Conservation (phyloP, 2,329 filamentous ascomycete species). For the Neoarthrinium moseri region DNA sequence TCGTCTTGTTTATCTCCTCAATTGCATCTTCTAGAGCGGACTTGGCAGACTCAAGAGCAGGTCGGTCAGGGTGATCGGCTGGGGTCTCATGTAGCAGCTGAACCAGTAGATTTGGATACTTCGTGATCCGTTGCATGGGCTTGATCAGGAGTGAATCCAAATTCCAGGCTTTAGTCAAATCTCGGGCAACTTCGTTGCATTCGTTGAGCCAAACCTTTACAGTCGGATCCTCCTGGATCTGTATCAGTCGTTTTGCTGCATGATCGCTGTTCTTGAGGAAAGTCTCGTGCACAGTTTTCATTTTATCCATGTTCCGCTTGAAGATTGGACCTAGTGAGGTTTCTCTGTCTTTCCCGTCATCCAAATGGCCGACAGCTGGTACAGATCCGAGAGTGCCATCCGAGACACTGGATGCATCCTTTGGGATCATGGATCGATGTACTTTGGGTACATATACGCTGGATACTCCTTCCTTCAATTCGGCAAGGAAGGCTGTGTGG, state of each 20-base stretch:
- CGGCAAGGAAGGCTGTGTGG: conserved; percentile 74
- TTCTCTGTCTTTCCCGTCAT: conserved; percentile 51
- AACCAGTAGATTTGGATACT: conserved; percentile 85
- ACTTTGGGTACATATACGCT: conserved; percentile 71
- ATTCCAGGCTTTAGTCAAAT: conserved; percentile 92
- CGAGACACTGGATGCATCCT: conserved; percentile 40
- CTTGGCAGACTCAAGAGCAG: conserved; percentile 56
- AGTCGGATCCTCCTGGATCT: conserved; percentile 62
- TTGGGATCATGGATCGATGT: conserved; percentile 36
- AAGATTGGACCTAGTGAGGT: conserved; percentile 55
- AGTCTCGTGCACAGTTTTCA: conserved; percentile 60
- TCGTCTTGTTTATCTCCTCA: conserved; percentile 89
- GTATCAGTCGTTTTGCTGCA: conserved; percentile 59
- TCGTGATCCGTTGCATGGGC: conserved; percentile 89
- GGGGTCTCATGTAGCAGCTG: conserved; percentile 79
- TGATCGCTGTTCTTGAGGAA: conserved; percentile 64
- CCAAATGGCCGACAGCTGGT: conserved; percentile 38
- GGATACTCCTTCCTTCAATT: conserved; percentile 78
- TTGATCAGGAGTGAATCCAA: conserved; percentile 96
- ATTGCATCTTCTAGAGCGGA: conserved; percentile 63
- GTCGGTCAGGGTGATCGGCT: conserved; percentile 77
- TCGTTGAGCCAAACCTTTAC: conserved; percentile 86
- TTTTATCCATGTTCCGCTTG: conserved; percentile 54
- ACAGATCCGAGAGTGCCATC: conserved; percentile 34
- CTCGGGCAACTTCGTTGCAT: conserved; percentile 88